Evolutionary conservation across 805 yeast genomes (phyloP), one percentile per base, ranked within the genome.

Genomic region (Cyberlindnera xylosilytica): DNA sequence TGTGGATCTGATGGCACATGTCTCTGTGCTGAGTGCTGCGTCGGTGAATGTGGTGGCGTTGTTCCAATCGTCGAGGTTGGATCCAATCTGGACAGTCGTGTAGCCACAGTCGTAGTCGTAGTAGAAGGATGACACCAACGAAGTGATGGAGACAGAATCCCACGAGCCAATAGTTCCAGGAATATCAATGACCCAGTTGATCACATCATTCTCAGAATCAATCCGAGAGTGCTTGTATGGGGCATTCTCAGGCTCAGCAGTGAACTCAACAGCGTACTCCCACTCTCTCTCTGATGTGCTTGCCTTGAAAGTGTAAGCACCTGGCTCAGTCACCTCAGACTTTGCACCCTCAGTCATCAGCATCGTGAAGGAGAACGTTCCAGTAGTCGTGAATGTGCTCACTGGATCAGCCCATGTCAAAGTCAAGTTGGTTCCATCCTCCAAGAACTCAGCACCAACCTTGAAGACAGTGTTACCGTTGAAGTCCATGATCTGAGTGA

Each of bases 101-200:
- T 20, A 5, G 7, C 18, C 6, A 12, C 34, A 31, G 34, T 31
- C 22, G 11, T 31, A 29, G 22, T 29, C 23, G 30, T 34, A 34
- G 30, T 34, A 26, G 15, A 4, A 24, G 4, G 38, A 34, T 12
- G 15, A 15, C 6, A 24, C 24, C 5, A 16, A 11, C 6, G 38
- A 24, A 5, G 38, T 24, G 12, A 34, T 11, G 10, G 30, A 24
- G 20, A 34, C 38, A 34, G 30, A 24, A n/a, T 23, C 30, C 39
- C 39, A 36, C 5, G 32, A 11, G 4, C 39, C 39, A 24, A 36
- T 4, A 12, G 32, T 12, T 4, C 39, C 39, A 12, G 39, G 39
- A 19, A 36, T 18, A 12, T 36, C 39, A 18, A 36, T 28, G 10
- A 28, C 26, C 39, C 39, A 36, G 30, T 34, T 15, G 15, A 24